phyloP scores from a whole-genome alignment of 2,329 filamentous ascomycete genomes.

The Colletotrichum sp. region DNA sequence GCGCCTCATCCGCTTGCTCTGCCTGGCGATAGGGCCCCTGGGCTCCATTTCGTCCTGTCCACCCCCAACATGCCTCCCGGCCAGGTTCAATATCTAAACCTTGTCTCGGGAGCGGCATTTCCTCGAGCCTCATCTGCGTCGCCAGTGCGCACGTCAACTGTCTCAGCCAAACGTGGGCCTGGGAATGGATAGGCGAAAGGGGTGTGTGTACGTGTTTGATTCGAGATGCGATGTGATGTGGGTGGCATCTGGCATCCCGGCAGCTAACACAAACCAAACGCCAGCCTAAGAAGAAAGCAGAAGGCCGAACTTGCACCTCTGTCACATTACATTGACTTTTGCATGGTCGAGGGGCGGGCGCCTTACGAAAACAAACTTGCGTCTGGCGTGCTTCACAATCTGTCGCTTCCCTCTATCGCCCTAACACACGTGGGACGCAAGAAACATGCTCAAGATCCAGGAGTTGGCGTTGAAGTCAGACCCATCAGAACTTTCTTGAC shows the following conservation, averaged over 20 bases:
- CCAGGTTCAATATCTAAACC: not conserved
- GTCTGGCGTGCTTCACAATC: slow-evolving; percentile 1
- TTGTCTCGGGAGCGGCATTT: slow-evolving; percentile 16
- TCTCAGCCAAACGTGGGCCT: slow-evolving; percentile 8
- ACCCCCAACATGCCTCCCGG: not conserved
- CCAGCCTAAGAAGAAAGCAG: not conserved
- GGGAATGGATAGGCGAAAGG: not conserved
- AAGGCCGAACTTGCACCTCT: not conserved
- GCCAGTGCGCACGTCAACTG: slow-evolving; percentile 3
- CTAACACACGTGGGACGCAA: not conserved
- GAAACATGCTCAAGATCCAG: not conserved
- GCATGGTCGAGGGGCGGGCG: not conserved
- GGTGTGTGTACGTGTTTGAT: not conserved
- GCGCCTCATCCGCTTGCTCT: not conserved
- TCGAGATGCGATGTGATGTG: not conserved
- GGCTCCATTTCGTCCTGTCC: not conserved
- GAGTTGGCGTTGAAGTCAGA: not conserved
- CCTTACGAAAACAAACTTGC: slow-evolving; percentile 3
- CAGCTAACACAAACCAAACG: not conserved
- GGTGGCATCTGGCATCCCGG: not conserved
- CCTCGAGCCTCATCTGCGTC: slow-evolving; percentile 3
- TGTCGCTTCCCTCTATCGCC: not conserved
- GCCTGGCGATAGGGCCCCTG: not conserved
- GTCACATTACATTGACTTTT: not conserved
- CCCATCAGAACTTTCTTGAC: not conserved